phyloP scores from a whole-genome alignment of 2,329 filamentous ascomycete genomes.

The Scedosporium dehoogii region DNA sequence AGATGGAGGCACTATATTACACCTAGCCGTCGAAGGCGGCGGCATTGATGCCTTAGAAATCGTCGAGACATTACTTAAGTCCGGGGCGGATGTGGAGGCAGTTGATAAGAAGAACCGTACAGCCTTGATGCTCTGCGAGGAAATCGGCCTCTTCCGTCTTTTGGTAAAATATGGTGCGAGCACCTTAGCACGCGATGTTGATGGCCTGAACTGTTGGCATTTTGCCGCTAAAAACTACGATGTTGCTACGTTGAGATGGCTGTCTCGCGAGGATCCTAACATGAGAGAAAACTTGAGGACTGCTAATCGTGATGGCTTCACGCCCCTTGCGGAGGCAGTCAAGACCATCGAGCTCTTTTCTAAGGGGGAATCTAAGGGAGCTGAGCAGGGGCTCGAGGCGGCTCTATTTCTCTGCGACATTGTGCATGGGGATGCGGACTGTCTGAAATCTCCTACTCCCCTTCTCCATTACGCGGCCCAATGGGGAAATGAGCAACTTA shows the following conservation, averaged over 20 bases:
- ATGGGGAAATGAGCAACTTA: conserved; percentile 7
- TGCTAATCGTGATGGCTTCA: conserved; percentile 13
- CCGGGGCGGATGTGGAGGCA: background rate
- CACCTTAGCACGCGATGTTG: background rate
- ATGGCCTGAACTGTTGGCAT: conserved; percentile 28
- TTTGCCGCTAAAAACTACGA: conserved; percentile 24
- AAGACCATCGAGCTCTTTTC: background rate
- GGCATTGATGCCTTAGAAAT: background rate
- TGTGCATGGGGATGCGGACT: background rate
- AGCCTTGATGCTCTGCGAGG: conserved; percentile 5
- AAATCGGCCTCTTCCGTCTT: background rate
- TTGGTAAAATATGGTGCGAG: background rate
- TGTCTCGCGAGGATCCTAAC: conserved; percentile 19
- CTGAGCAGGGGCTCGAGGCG: background rate
- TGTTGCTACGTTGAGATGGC: conserved; percentile 17
- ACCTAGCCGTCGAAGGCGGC: background rate
- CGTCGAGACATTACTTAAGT: background rate
- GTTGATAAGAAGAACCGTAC: background rate
- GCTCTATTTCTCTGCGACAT: background rate
- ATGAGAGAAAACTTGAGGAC: conserved; percentile 17
- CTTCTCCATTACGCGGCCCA: conserved; percentile 5
- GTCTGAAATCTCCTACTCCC: background rate
- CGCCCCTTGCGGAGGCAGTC: conserved; percentile 22
- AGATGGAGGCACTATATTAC: background rate
- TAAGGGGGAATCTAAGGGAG: background rate